Base-by-base conservation (phyloP, 2,329 filamentous ascomycete species). In the Emergomyces orientalis region DNA sequence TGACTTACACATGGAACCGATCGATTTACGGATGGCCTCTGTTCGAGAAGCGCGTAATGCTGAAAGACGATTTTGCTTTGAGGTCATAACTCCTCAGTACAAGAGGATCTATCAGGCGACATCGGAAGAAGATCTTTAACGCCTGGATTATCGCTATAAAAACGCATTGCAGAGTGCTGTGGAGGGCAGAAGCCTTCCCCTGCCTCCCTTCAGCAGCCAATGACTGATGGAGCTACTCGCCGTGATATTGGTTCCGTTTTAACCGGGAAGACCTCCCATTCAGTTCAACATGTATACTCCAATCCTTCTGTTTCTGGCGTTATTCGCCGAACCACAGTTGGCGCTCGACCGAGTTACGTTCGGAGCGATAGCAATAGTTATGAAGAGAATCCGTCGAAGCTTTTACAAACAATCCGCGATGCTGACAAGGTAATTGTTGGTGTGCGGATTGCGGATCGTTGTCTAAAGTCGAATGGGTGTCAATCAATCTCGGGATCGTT, bases 31-130 rank as follows among this genome's bases (percentile, higher is more conserved):
- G 43, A 94, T 97, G 86, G 94, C 94, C 11, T 97, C 94, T 19
- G 95, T 99, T 19, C 86, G 94, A 63, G 94, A 99, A 78, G 93
- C 95, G 49, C 87, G 94, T 30, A 96, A 95, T 74, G 90, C 92
- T 1, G 95, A 99, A 70, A 85, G 94, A 32, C 86, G 94, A 5
- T 99, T 99, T 75, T 97, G 93, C 76, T 99, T 99, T 69, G 94
- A 99, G 76, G 90, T 99, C 60, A 97, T 99, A 64, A 99, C 94
- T 0, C 95, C 95, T 9, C 90, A 94, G 59, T 97, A 88, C 75
- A 97, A 95, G 70, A 87, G 94, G 62, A 92, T 97, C 19, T 99
- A 97, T 75, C 94, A 99, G 77, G 94, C 93, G 49, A 97, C 93
- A 1, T 96, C 93, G 0, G 94, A 97, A 76, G 94, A 99, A 47